Base-by-base conservation (phyloP, 1,139 yeast genomes). In the Candida glucosophila region DNA sequence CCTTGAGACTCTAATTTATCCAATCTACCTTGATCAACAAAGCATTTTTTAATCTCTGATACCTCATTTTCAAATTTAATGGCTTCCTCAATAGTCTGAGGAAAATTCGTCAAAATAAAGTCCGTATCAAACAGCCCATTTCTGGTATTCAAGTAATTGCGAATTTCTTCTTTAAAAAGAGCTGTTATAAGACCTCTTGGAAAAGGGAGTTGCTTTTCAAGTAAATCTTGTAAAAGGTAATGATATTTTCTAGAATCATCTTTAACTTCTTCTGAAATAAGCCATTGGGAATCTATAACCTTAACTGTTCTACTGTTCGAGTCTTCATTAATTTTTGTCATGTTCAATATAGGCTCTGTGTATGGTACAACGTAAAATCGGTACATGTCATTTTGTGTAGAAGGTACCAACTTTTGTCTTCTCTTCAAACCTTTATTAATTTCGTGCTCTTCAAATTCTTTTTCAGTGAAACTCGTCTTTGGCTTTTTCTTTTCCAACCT, bases 151-250 rank as follows among this genome's bases (percentile, higher is more conserved):
- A 59, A 43, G 28, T 58, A 50, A 11, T 52, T 49, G 12, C 49
- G 39, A 18, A 75, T 43, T 32, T 69, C 68, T 31, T 65, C 58
- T 27, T 67, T 69, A 18, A 77, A 41, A 31, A 77, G 49, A 15
- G 75, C 75, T 1, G 80, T 73, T 23, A 74, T 41, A 30, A 77
- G 50, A 2, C 83, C 85, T 8, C 58, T 56, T 4, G 82, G 81
- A 14, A 70, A 49, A 19, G 58, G 59, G 30, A 62, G 62, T 11
- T 44, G 39, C 1, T 38, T 33, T 1, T 37, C 40, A 26, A 44
- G 44, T 50, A 50, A 69, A 34, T 64, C 70, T 34, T 60, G 63
- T 29, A 65, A 48, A 24, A 64, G 49, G 25, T 36, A 50, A 14
- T 52, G 47, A 40, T 69, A 77, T 29, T 52, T 58, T 26, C 62